These are phyloP conservation scores for Ascosphaera acerosa DNA, from an alignment of 2,329 filamentous ascomycete species.

Conservation along the genomic window DNA sequence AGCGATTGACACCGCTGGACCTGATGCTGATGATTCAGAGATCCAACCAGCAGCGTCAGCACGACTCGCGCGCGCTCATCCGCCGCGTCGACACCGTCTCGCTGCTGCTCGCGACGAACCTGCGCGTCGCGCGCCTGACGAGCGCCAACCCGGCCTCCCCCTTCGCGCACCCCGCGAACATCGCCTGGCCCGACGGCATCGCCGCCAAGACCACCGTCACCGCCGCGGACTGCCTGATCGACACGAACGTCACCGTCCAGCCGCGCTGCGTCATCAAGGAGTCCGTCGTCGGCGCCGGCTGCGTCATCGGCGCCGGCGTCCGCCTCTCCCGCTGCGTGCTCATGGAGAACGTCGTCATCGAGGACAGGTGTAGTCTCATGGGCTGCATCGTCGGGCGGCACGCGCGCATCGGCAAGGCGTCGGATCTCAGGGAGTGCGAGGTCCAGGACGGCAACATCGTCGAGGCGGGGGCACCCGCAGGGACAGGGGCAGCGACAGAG, in stretches of 20 bases:
- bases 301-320: slow-evolving; percentile 63
- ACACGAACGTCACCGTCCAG: slow-evolving; percentile 68
- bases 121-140: slow-evolving; percentile 60
- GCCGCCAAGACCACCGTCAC: slow-evolving; percentile 62
- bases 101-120: slow-evolving; percentile 54
- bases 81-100: slow-evolving; percentile 72
- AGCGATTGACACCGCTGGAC: slow-evolving; percentile 33
- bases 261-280: slow-evolving; percentile 86
- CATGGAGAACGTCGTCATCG: slow-evolving; percentile 77
- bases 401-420: slow-evolving; percentile 59
- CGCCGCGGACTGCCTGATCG: slow-evolving; percentile 56
- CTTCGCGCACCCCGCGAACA: slow-evolving; percentile 53
- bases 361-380: slow-evolving; percentile 59
- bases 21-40: slow-evolving; percentile 62
- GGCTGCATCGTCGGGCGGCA: slow-evolving; percentile 67
- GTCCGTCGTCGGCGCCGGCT: slow-evolving; percentile 65
- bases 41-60: slow-evolving; percentile 11
- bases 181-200: slow-evolving; percentile 62
- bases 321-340: slow-evolving; percentile 68
- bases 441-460: slow-evolving; percentile 68
- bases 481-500: no score
- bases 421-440: slow-evolving; percentile 65
- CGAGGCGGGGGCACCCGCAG: slow-evolving; percentile 53
- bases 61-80: slow-evolving; percentile 36
- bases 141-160: slow-evolving; percentile 35